Conservation (phyloP, 306 rosid genomes). For the Vicia sativa region DNA sequence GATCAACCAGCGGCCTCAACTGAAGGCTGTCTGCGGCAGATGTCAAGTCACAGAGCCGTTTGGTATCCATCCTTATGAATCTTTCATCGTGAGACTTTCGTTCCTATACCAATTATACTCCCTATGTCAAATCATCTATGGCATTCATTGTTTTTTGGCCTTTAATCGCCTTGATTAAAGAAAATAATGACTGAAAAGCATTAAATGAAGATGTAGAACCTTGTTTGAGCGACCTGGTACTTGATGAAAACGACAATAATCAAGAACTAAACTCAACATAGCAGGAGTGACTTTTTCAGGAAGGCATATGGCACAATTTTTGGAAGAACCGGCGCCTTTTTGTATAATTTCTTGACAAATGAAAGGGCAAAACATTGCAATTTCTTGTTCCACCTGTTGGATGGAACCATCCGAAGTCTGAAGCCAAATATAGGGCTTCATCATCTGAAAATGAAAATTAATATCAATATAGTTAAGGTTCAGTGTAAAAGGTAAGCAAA, state of each 20-base stretch:
- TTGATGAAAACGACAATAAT: constrained; percentile 94
- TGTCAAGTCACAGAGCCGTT: constrained; percentile 84
- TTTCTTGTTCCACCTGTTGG: constrained; percentile 93
- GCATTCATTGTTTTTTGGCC: constrained; percentile 27
- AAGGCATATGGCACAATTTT: constrained; percentile 85
- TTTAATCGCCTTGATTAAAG: background rate
- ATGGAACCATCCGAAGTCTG: constrained; percentile 90
- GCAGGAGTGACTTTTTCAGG: constrained; percentile 86
- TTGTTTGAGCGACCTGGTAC: constrained; percentile 89
- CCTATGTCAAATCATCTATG: constrained; percentile 32
- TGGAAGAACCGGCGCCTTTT: constrained; percentile 89
- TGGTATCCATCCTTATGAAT: constrained; percentile 84
- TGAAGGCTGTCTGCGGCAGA: constrained; percentile 95
- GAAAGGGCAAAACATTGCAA: constrained; percentile 89
- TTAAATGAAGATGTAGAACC: constrained; percentile 53
- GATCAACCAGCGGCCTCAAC: constrained; percentile 93
- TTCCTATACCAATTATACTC: constrained; percentile 63
- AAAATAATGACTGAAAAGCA: constrained; percentile 26
- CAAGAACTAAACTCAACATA: constrained; percentile 78
- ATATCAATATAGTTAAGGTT: constrained; percentile 31
- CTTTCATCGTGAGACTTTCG: constrained; percentile 81
- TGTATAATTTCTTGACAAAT: constrained; percentile 78
- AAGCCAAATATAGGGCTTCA: constrained; percentile 93
- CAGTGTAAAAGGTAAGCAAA: constrained; percentile 31
- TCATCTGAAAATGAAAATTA: constrained; percentile 52